Percentiles rank a stretch among this genome's conserved stretches.
Evolutionary conservation across 371 early-diverging fungal genomes (phyloP).

Genomic region (Cokeromyces recurvatus): DNA sequence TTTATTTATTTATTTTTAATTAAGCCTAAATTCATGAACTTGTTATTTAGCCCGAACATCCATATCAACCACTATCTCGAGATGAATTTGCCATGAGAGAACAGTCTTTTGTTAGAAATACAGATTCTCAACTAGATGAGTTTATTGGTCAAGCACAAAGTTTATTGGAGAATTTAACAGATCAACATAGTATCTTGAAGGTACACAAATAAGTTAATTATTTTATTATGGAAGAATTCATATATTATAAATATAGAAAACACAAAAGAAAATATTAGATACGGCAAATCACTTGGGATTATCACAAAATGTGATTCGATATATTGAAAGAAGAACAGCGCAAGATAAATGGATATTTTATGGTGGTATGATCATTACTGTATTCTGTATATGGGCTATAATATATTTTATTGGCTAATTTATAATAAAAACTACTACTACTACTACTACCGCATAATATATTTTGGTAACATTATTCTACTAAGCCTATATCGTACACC

Average conservation of each 20-base stretch:
- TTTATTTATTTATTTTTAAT: slow-evolving; percentile 1
- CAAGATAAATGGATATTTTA: slow-evolving; percentile 83
- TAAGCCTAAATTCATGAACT: too few species aligned
- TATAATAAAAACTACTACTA: too few species aligned
- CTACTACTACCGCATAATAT: too few species aligned
- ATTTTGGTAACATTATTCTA: too few species aligned
- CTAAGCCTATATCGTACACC: too few species aligned
- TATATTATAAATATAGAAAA: slow-evolving; percentile 38
- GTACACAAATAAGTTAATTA: slow-evolving; percentile 28
- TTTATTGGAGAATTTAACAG: slow-evolving; percentile 66
- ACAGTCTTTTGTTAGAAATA: slow-evolving; percentile 45
- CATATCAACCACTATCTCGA: slow-evolving; percentile 38
- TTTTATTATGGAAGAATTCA: neutral
- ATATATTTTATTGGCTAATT: slow-evolving; percentile 56
- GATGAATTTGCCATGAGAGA: slow-evolving; percentile 42
- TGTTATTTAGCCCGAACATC: slow-evolving; percentile 43
- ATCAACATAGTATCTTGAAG: slow-evolving; percentile 78
- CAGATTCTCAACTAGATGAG: slow-evolving; percentile 66
- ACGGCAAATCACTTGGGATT: slow-evolving; percentile 79
- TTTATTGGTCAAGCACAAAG: slow-evolving; percentile 68
- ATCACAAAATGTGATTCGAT: slow-evolving; percentile 77
- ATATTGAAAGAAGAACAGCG: slow-evolving; percentile 75
- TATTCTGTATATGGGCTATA: slow-evolving; percentile 57
- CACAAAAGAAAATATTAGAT: slow-evolving; percentile 75
- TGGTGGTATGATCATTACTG: slow-evolving; percentile 62